Evolutionary conservation across 805 yeast species (phyloP).

Genomic region (Ogataea zsoltii): DNA sequence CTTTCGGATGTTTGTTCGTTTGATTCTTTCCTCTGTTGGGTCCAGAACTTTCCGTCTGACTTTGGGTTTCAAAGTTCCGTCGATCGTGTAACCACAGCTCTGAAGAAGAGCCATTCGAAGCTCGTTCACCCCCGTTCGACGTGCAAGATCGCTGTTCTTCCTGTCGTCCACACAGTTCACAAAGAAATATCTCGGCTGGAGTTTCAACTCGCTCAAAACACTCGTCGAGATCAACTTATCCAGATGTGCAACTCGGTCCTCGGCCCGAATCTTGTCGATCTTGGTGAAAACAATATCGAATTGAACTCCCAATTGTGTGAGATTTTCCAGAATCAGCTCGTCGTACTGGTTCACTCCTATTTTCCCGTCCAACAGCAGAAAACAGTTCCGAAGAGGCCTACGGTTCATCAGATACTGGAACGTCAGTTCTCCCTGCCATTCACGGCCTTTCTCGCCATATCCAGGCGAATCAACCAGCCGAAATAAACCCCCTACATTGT

Average conservation of each 20-base stretch:
- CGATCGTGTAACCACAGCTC: conserved; percentile 45
- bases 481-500: conserved; percentile 61
- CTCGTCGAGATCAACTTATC: conserved; percentile 40
- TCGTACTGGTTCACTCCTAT: conserved; percentile 65
- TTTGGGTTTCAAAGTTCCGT: conserved; percentile 14
- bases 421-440: conserved; percentile 68
- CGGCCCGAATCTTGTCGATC: conserved; percentile 54
- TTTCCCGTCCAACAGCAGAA: conserved; percentile 59
- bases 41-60: conserved; percentile 11
- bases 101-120: conserved; percentile 52
- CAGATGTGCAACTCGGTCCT: conserved; percentile 35
- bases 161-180: conserved; percentile 46
- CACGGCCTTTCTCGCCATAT: conserved; percentile 71
- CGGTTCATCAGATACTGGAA: conserved; percentile 61
- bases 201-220: conserved; percentile 41
- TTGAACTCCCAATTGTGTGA: conserved; percentile 57
- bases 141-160: conserved; percentile 20
- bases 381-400: conserved; percentile 55
- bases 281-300: conserved; percentile 80
- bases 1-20: conserved; percentile 16
- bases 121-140: conserved; percentile 54
- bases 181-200: conserved; percentile 46
- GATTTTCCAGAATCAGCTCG: conserved; percentile 46
- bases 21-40: conserved; percentile 13
- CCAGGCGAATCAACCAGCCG: conserved; percentile 88